A percentile compares a stretch with the other conserved stretches of the same genome.
phyloP scores from a whole-genome alignment of 192 early-diverging fungal genomes.

The Spizellomyces sp. region DNA sequence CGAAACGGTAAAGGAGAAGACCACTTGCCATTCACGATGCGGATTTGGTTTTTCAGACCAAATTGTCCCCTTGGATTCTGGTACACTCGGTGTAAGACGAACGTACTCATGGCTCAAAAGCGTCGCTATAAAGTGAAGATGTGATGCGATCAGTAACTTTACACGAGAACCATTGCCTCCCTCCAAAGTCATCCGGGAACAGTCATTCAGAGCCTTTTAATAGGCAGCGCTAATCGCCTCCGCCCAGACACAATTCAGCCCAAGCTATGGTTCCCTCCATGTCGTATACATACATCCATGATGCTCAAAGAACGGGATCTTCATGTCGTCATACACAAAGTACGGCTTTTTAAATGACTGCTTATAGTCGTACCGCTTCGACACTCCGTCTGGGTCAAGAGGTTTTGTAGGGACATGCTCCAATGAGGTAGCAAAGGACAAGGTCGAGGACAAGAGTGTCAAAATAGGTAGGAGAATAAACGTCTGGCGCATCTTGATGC shows the following conservation, averaged over 20 bases:
- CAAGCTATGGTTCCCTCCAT: neutral
- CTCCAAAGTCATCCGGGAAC: no score
- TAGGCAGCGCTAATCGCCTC: no score
- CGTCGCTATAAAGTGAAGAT: slow-evolving; percentile 24
- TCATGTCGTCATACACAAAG: slow-evolving; percentile 32
- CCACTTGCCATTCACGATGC: slow-evolving; percentile 73
- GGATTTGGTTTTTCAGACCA: slow-evolving; percentile 63
- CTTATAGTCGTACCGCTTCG: slow-evolving; percentile 38
- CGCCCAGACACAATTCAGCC: neutral
- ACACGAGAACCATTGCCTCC: neutral
- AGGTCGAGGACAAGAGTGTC: no score
- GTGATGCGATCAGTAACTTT: neutral
- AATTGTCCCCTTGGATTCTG: slow-evolving; percentile 54
- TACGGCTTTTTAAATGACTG: slow-evolving; percentile 45
- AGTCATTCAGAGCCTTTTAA: no score
- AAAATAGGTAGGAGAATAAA: no score
- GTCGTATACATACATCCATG: neutral
- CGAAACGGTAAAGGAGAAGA: slow-evolving; percentile 60
- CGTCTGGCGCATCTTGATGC: no score
- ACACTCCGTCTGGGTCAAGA: slow-evolving; percentile 28
- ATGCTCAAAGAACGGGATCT: slow-evolving; percentile 33
- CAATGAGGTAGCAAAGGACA: no score
- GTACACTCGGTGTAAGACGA: slow-evolving; percentile 65
- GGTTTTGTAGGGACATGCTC: neutral
- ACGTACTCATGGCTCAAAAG: slow-evolving; percentile 32